These are phyloP conservation scores for Magnolia sinica DNA, from an alignment of 164 flowering plant species.

Conservation along the genomic window DNA sequence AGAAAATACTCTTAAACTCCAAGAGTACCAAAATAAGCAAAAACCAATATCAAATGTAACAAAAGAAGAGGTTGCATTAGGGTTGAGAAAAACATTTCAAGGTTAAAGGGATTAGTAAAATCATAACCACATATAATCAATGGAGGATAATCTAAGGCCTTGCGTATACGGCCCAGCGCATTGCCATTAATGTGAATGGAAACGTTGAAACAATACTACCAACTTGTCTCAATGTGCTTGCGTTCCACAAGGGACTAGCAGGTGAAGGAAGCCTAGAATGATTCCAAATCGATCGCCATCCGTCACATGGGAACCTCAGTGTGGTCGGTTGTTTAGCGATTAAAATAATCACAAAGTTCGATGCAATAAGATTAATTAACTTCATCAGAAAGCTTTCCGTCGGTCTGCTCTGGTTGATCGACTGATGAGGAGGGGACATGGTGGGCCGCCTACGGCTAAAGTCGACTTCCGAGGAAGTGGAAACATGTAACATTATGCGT, in stretches of 20 bases:
- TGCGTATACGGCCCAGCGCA: not conserved
- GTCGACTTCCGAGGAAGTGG: slow-evolving; percentile 31
- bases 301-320: slow-evolving; percentile 50
- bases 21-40: too few relatives aligned
- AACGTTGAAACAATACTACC: slow-evolving; percentile 30
- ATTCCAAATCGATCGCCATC: slow-evolving; percentile 47
- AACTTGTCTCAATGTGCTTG: not conserved
- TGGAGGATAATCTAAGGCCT: not conserved
- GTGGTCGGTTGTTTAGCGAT: slow-evolving; percentile 47
- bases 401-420: slow-evolving; percentile 31
- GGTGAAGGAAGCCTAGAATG: slow-evolving; percentile 23
- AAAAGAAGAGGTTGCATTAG: too few relatives aligned
- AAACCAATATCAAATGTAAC: not conserved
- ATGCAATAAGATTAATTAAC: slow-evolving; percentile 32
- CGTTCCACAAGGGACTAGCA: slow-evolving; percentile 11
- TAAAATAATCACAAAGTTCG: slow-evolving; percentile 30
- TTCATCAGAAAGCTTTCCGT: slow-evolving; percentile 20
- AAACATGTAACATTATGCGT: slow-evolving; percentile 32
- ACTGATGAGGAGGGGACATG: slow-evolving; percentile 26
- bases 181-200: slow-evolving; percentile 11
- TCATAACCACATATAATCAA: not conserved
- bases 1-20: too few relatives aligned
- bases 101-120: not conserved
- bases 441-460: slow-evolving; percentile 26
- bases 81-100: not conserved